Conservation (phyloP, 2,329 filamentous ascomycete genomes). For the Colletotrichum liriopes region DNA sequence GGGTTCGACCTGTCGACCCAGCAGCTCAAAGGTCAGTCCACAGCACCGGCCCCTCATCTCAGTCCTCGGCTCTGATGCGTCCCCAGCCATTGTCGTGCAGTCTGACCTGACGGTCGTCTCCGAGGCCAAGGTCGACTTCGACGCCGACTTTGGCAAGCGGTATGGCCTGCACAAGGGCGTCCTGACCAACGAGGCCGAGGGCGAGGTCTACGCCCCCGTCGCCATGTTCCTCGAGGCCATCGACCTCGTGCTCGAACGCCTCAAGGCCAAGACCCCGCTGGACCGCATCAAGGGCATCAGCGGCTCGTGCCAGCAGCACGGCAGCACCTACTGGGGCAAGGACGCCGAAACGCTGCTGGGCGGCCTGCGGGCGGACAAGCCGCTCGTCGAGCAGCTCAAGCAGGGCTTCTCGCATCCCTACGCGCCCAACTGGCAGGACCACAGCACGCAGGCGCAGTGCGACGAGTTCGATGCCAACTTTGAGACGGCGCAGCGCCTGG, state of each 20-base stretch:
- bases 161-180: conserved; percentile 93
- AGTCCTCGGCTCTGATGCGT: conserved; percentile 18
- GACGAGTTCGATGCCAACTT: conserved; percentile 86
- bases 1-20: conserved; percentile 98
- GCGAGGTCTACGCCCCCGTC: conserved; percentile 93
- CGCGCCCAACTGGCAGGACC: conserved; percentile 98
- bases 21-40: conserved; percentile 84
- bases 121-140: conserved; percentile 95
- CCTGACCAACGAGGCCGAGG: conserved; percentile 82
- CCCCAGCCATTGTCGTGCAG: conserved; percentile 83
- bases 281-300: conserved; percentile 84
- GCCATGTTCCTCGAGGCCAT: conserved; percentile 95
- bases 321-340: conserved; percentile 92
- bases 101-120: conserved; percentile 85
- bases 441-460: conserved; percentile 93
- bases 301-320: conserved; percentile 96
- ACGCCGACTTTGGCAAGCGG: conserved; percentile 80
- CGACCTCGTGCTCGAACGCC: conserved; percentile 84
- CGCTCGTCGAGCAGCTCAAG: conserved; percentile 80
- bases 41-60: not conserved
- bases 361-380: conserved; percentile 71
- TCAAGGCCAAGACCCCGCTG: conserved; percentile 78
- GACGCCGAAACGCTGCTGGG: conserved; percentile 77
- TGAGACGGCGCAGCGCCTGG: conserved; percentile 78
- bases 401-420: conserved; percentile 85